phyloP scores from a whole-genome alignment of 768 basidiomycete species.

The Rhodotorula taiwanensis region DNA sequence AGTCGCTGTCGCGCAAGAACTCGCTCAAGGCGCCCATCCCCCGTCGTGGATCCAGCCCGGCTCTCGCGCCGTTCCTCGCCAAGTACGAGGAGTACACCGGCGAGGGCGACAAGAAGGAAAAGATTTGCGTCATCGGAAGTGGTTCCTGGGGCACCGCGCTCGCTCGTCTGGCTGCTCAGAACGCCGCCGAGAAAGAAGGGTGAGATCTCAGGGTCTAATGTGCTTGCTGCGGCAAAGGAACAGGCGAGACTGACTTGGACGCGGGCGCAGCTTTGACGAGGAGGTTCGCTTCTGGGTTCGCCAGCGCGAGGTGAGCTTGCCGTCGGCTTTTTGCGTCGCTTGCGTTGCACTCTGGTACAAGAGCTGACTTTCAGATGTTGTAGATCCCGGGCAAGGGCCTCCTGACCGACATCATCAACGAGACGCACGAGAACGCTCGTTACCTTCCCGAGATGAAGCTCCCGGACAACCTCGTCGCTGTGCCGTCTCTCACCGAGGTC shows the following conservation, averaged over 20 bases:
- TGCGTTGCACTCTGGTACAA: too few species aligned
- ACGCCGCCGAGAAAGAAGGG: constrained; percentile 33
- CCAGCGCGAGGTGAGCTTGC: constrained; percentile 37
- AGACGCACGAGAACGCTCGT: constrained; percentile 47
- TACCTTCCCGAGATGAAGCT: constrained; percentile 47
- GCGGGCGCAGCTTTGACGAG: constrained; percentile 19
- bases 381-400: constrained; percentile 37
- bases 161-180: constrained; percentile 33
- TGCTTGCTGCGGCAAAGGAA: neutral
- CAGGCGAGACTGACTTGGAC: neutral
- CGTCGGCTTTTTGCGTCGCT: too few species aligned
- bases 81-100: constrained; percentile 35
- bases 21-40: constrained; percentile 29
- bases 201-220: neutral
- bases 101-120: constrained; percentile 18
- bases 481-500: constrained; percentile 39
- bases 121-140: constrained; percentile 32
- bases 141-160: constrained; percentile 36
- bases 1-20: constrained; percentile 32
- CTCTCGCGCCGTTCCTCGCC: constrained; percentile 34
- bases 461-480: constrained; percentile 44
- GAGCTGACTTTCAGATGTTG: too few species aligned
- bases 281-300: constrained; percentile 38
- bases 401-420: constrained; percentile 49
- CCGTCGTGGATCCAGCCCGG: constrained; percentile 27